Percentiles rank a stretch among this genome's conserved stretches.
Conservation (phyloP, 2,329 filamentous ascomycete species). For the Elsinoe ampelina region DNA sequence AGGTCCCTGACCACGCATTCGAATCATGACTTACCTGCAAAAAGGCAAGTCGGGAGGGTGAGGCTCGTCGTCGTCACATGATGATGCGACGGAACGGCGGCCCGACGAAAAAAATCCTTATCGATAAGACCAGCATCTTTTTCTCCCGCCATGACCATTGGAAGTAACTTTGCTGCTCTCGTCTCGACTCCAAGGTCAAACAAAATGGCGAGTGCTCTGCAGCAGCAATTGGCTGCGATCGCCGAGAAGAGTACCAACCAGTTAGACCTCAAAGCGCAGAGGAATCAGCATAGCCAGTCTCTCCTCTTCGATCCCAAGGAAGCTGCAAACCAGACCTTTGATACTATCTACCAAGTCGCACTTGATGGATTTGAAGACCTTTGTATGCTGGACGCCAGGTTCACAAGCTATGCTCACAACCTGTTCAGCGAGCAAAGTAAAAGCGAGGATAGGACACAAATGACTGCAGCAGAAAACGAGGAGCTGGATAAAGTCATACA, state of each 20-base stretch:
- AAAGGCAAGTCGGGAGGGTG: background rate
- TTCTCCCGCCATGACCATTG: background rate
- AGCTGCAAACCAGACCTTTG: constrained; percentile 80
- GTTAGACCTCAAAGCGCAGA: constrained; percentile 87
- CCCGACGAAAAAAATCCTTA: constrained; percentile 7
- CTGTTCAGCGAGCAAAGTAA: constrained; percentile 94
- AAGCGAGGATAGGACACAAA: constrained; percentile 73
- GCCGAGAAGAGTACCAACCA: constrained; percentile 82
- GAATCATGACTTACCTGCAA: background rate
- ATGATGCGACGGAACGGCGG: background rate
- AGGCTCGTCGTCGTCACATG: background rate
- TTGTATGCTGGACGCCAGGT: constrained; percentile 75
- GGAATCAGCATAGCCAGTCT: constrained; percentile 84
- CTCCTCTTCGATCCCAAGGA: constrained; percentile 82
- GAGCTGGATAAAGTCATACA: constrained; percentile 71
- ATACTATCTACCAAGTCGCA: constrained; percentile 79
- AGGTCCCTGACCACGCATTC: no score
- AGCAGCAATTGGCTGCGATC: constrained; percentile 88
- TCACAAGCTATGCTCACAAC: constrained; percentile 61
- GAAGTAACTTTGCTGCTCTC: background rate
- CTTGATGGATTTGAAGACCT: constrained; percentile 84
- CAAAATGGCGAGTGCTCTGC: constrained; percentile 72
- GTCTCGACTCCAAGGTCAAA: background rate
- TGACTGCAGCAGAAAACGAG: constrained; percentile 72
- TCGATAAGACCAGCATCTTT: constrained; percentile 6